A percentile compares a stretch with the other conserved stretches of the same genome.
Evolutionary conservation across 1,139 yeast species (phyloP).

Genomic region (Hansenula anomala): DNA sequence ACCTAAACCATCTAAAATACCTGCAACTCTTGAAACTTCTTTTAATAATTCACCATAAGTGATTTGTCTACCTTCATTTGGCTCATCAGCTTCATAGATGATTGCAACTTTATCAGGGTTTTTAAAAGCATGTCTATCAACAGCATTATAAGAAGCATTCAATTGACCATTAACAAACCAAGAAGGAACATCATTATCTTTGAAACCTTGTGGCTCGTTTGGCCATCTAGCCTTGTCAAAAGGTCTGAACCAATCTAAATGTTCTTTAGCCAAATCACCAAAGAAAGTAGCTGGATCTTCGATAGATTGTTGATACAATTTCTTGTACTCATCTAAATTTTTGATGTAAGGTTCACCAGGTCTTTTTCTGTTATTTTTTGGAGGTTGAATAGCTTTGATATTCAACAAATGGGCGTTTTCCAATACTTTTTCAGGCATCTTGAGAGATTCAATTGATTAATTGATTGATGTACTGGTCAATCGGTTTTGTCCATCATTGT

Average conservation of each 20-base stretch:
- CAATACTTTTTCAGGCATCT: conserved; percentile 20
- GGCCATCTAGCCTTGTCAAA: conserved; percentile 60
- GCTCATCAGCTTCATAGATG: conserved; percentile 77
- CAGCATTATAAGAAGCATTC: conserved; percentile 74
- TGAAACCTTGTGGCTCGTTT: conserved; percentile 43
- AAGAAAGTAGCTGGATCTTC: conserved; percentile 63
- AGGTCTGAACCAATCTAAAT: conserved; percentile 59
- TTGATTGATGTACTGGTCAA: neutral
- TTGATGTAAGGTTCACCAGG: conserved; percentile 27
- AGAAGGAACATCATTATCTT: conserved; percentile 62
- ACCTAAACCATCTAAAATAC: conserved; percentile 59
- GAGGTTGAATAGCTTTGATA: conserved; percentile 20
- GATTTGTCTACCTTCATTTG: conserved; percentile 54
- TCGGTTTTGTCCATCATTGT: neutral
- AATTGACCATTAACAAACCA: conserved; percentile 78
- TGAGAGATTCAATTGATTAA: neutral
- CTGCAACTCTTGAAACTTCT: conserved; percentile 67
- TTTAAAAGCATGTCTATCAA: conserved; percentile 73
- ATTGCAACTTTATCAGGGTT: conserved; percentile 74
- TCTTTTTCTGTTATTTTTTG: conserved; percentile 25
- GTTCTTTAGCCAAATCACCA: conserved; percentile 53
- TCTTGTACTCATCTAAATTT: conserved; percentile 49
- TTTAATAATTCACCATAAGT: conserved; percentile 70
- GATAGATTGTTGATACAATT: conserved; percentile 61
- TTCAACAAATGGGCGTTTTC: conserved; percentile 24